Evolutionary conservation across 2,329 filamentous ascomycete species (phyloP), one percentile per base, ranked within the genome.

Genomic region (Hypoxylon sp.): DNA sequence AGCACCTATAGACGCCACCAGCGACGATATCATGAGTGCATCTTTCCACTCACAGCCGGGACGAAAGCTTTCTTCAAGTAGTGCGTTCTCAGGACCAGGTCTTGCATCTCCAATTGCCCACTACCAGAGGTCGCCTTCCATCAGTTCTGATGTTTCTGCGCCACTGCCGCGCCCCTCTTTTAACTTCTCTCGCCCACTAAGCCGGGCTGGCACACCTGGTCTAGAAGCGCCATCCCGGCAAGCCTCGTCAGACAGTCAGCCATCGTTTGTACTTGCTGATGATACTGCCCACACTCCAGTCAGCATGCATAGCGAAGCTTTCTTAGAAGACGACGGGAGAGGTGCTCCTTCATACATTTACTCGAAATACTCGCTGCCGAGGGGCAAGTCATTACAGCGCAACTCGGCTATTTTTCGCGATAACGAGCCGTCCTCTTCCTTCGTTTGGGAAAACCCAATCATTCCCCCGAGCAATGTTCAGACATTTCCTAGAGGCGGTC

Each of bases 171-270:
- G 91, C 14, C 92, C 94, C 0, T 89, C 92, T 0, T 95, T 97
- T 81, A 98, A 99, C 80, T 98, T 98, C 79, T 98, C 96, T 0
- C 88, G 96, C 47, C 96, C 96, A 0, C 82, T 97, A 67, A 98
- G 95, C 79, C 87, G 91, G 76, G 87, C 90, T 67, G 89, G 89
- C 68, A 90, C 87, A 11, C 88, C 88, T 14, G 81, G 76, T 48
- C 81, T 86, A 72, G 88, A 91, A n/a, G 79, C 82, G 47, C 88
- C 89, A 52, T 84, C 85, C 9, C 84, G 89, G 37, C 89, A 92
- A 76, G 84, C 87, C 6, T 91, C 90, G 19, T 88, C 86, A 4
- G 90, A 92, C 74, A 92, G 89, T 74, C 90, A 92, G 67, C 86
- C 87, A 0, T 90, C 89, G 3, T 87, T 91, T 62, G 80, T 88